Base-by-base conservation (phyloP, 306 rosid species). In the Quercus robur region DNA sequence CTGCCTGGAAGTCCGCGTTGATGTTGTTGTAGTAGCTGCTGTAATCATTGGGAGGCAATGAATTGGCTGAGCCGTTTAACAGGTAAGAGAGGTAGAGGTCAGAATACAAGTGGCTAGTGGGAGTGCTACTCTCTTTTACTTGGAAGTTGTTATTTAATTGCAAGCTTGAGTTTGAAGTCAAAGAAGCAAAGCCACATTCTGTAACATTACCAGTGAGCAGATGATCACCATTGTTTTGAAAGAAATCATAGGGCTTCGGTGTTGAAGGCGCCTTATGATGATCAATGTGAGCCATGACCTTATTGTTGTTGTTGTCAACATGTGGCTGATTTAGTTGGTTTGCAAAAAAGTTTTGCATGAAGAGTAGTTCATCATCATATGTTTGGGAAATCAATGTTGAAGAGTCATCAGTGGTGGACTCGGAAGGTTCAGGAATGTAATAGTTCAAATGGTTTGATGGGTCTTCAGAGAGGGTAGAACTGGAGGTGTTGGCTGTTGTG, bases 281-380 rank as follows among this genome's bases (percentile, higher is more conserved):
- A 33, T 82, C 67, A 55, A 25, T 56, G 17, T 41, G 54, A 63
- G 23, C 17, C 49, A 51, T 51, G 56, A 5, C 5, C 5, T 33
- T 19, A n/a, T 14, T 38, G 20, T 33, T 12, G 38, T 71, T 12
- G 38, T 49, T 49, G 54, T 71, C 51, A 75, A 9, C 71, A 38
- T 41, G 75, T 19, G 55, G 75, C 5, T 51, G 59, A 3, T 52
- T 38, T 19, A 6, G 17, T 26, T 71, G 76, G 68, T 81, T 82
- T 18, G 82, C 63, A 69, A 89, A 86, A 76, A 89, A 72, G 20
- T 74, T 88, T 55, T 90, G 96, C 91, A 93, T 84, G 91, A 86
- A 93, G 67, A 83, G 88, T 3, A 91, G 38, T 76, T 91, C 98
- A 3, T 93, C 94, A 56, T 89, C 96, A 73, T 81, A 80, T 0